Evolutionary conservation across 257 asterid species (phyloP).

Genomic region (Capsicum pubescens): DNA sequence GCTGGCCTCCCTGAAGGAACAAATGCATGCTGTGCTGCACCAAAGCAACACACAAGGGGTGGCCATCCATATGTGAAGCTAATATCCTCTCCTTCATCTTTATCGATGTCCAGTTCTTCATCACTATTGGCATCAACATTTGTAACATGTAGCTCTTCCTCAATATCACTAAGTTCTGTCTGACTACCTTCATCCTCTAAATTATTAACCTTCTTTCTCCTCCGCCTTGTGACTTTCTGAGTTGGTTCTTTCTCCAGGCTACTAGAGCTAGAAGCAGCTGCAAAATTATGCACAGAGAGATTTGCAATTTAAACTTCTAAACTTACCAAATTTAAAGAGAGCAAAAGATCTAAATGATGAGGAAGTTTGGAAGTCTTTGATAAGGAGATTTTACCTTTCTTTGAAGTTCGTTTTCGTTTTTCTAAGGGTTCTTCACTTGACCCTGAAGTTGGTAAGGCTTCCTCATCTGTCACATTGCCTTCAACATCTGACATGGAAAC

Average conservation of each 20-base stretch:
- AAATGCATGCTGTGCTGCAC: slow-evolving; percentile 82
- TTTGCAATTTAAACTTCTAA: slow-evolving; percentile 24
- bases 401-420: slow-evolving; percentile 50
- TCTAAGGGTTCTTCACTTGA: slow-evolving; percentile 46
- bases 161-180: slow-evolving; percentile 52
- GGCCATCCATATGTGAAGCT: slow-evolving; percentile 94
- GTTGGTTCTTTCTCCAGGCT: slow-evolving; percentile 51
- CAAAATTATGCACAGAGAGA: slow-evolving; percentile 22
- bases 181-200: slow-evolving; percentile 52
- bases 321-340: slow-evolving; percentile 13
- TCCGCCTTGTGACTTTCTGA: slow-evolving; percentile 56
- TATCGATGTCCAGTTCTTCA: slow-evolving; percentile 57
- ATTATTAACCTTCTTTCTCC: slow-evolving; percentile 62
- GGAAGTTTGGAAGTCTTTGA: slow-evolving; percentile 13
- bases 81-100: slow-evolving; percentile 82
- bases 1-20: slow-evolving; percentile 88
- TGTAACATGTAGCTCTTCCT: slow-evolving; percentile 45
- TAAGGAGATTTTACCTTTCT: slow-evolving; percentile 42
- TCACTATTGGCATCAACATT: slow-evolving; percentile 52
- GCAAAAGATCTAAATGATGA: slow-evolving; percentile 7
- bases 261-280: slow-evolving; percentile 57
- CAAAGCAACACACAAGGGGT: slow-evolving; percentile 96
- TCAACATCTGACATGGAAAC: slow-evolving; percentile 35
- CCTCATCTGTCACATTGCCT: slow-evolving; percentile 50
- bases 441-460: slow-evolving; percentile 40